Evolutionary conservation across 2,329 filamentous ascomycete species (phyloP).

Genomic region (Pseudopithomyces chartarum): DNA sequence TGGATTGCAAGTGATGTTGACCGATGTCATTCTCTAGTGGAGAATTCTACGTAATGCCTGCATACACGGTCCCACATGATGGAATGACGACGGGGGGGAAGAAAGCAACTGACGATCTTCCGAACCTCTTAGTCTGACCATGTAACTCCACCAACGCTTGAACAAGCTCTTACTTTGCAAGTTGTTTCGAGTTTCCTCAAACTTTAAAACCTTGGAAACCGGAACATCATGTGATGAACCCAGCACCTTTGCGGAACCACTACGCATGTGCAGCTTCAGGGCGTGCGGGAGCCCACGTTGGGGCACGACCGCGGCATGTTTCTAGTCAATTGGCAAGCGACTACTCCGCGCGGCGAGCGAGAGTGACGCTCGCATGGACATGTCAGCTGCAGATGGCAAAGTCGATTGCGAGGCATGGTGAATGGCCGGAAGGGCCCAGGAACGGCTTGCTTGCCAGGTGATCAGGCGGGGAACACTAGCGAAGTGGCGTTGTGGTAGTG

Average conservation of each 20-base stretch:
- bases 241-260: not conserved
- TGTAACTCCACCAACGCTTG: not conserved
- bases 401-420: constrained; percentile 15
- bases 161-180: not conserved
- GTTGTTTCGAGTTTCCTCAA: not conserved
- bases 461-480: constrained; percentile 31
- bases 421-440: constrained; percentile 24
- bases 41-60: not conserved
- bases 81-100: not conserved
- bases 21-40: constrained; percentile 1
- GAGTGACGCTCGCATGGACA: not conserved
- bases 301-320: not conserved
- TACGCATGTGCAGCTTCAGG: not conserved
- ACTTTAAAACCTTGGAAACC: not conserved
- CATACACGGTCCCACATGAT: not conserved
- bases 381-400: constrained; percentile 3
- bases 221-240: not conserved
- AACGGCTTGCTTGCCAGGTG: constrained; percentile 23
- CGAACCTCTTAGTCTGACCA: not conserved
- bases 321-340: not conserved
- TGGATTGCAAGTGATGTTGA: not conserved
- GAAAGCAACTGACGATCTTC: constrained; percentile 4
- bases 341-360: not conserved
- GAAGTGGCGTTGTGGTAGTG: constrained; percentile 17
- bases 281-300: not conserved